phyloP scores from a whole-genome alignment of 176 grass and related monocot genomes.

The Ananas comosus region DNA sequence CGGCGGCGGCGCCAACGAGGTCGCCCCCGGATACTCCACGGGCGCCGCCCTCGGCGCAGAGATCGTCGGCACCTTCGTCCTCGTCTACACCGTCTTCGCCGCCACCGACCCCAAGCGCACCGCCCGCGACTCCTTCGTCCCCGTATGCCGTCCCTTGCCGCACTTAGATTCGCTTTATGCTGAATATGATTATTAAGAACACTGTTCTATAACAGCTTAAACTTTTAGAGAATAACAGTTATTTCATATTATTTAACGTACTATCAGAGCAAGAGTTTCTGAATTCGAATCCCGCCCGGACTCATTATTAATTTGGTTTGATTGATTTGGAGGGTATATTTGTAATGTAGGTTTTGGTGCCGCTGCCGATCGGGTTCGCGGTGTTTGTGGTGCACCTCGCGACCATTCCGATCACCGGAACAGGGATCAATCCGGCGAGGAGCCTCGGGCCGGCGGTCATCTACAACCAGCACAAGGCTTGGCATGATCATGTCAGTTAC shows the following conservation, averaged over 20 bases:
- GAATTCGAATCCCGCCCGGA: too few relatives aligned
- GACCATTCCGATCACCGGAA: conserved; percentile 82
- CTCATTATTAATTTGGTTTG: not conserved
- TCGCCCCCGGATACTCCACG: conserved; percentile 23
- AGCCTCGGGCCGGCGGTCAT: conserved; percentile 76
- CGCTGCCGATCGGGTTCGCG: conserved; percentile 77
- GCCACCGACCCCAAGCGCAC: conserved; percentile 66
- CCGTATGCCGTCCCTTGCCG: conserved; percentile 18
- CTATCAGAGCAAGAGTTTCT: not conserved
- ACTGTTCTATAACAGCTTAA: not conserved
- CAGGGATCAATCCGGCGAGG: conserved; percentile 80
- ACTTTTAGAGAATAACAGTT: not conserved
- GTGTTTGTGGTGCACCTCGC: conserved; percentile 89
- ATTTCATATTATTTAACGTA: not conserved
- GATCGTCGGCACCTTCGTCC: conserved; percentile 74
- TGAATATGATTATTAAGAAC: too few relatives aligned
- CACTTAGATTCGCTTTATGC: too few relatives aligned
- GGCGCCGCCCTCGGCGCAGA: conserved; percentile 43
- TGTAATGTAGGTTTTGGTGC: conserved; percentile 42
- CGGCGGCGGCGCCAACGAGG: conserved; percentile 63
- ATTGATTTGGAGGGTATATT: not conserved
- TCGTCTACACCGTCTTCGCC: conserved; percentile 72
- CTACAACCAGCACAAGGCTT: conserved; percentile 46
- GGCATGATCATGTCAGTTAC: conserved; percentile 52
- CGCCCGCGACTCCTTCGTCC: conserved; percentile 49